phyloP scores from a whole-genome alignment of 169 alveolate genomes.

The Theileria luwenshuni region DNA sequence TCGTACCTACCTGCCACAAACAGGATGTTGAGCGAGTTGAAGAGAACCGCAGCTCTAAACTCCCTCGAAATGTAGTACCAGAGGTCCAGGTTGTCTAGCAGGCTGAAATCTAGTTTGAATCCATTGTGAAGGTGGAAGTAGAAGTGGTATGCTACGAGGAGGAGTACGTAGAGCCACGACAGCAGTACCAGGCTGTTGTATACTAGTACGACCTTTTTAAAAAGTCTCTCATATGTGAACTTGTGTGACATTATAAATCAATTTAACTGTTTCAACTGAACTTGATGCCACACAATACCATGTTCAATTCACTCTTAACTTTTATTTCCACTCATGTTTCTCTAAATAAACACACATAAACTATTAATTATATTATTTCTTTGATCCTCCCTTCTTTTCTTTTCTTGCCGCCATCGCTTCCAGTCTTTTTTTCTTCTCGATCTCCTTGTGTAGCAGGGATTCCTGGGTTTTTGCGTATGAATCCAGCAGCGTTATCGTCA shows the following conservation, averaged over 20 bases:
- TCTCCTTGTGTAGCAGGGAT: constrained; percentile 58
- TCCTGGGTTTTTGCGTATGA: constrained; percentile 49
- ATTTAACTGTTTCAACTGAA: too few species aligned
- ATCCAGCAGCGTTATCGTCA: constrained; percentile 77
- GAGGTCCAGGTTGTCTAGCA: background rate
- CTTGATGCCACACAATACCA: too few species aligned
- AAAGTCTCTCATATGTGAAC: background rate
- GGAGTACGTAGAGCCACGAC: constrained; percentile 25
- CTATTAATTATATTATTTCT: background rate
- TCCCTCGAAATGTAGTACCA: background rate
- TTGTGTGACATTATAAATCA: too few species aligned
- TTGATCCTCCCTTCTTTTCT: constrained; percentile 28
- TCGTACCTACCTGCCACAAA: constrained; percentile 1
- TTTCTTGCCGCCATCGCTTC: constrained; percentile 57
- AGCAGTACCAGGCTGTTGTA: constrained; percentile 19
- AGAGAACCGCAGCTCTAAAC: background rate
- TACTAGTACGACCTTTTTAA: background rate
- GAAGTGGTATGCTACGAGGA: constrained; percentile 4
- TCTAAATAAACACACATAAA: background rate
- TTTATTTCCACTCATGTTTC: background rate
- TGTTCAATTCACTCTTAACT: background rate
- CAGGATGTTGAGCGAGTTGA: constrained; percentile 21
- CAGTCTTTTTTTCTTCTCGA: constrained; percentile 52
- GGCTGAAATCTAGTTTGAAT: background rate
- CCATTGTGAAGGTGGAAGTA: background rate